These are phyloP conservation scores for Chrysoporthe austroafricana DNA, from an alignment of 2,329 filamentous ascomycete species.

Conservation along the genomic window DNA sequence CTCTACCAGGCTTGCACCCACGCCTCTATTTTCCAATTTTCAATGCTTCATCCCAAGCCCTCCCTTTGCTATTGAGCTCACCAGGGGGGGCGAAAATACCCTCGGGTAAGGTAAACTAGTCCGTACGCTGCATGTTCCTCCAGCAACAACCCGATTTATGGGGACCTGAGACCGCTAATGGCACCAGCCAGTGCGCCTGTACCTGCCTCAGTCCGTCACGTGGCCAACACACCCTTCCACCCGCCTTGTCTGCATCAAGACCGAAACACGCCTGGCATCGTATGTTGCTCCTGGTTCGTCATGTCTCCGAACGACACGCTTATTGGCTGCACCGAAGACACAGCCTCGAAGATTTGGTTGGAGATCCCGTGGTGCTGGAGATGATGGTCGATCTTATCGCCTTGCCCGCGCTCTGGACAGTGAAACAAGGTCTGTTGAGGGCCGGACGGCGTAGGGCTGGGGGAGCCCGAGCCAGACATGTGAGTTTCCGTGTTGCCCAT, in stretches of 20 bases:
- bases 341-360: conserved; percentile 27
- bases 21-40: too few species aligned
- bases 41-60: too few species aligned
- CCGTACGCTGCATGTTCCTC: neutral
- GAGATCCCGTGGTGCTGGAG: conserved; percentile 28
- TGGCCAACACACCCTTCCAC: neutral
- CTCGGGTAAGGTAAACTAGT: too few species aligned
- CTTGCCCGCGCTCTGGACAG: conserved; percentile 16
- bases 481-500: conserved; percentile 25
- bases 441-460: conserved; percentile 20
- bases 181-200: neutral
- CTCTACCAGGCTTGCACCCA: neutral
- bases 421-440: conserved; percentile 24
- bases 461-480: conserved; percentile 13
- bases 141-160: too few species aligned
- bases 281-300: conserved; percentile 16
- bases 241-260: conserved; percentile 7
- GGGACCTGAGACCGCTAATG: too few species aligned
- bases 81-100: too few species aligned
- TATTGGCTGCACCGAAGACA: conserved; percentile 28
- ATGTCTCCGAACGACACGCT: conserved; percentile 27
- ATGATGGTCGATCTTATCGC: conserved; percentile 26
- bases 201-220: neutral
- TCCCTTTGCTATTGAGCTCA: too few species aligned
- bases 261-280: conserved; percentile 2